Conservation (phyloP, 1,139 yeast genomes). For the Geotrichum macrosporum region DNA sequence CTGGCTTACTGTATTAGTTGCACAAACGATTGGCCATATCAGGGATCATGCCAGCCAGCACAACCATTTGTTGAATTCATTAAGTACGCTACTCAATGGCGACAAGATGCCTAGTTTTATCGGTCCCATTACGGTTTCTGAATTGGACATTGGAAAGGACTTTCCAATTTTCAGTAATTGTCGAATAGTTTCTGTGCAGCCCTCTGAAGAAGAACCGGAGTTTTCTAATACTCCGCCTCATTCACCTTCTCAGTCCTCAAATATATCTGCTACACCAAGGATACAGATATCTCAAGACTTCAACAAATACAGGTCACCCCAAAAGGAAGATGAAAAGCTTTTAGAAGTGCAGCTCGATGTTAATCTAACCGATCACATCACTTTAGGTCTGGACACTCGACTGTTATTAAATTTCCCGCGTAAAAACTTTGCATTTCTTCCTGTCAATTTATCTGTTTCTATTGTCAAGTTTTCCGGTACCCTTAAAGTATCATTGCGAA, state of each 20-base stretch:
- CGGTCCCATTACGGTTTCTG: slow-evolving; percentile 74
- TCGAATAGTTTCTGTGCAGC: slow-evolving; percentile 51
- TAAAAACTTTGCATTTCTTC: slow-evolving; percentile 72
- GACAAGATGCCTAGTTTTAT: slow-evolving; percentile 71
- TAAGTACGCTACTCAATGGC: slow-evolving; percentile 51
- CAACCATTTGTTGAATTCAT: slow-evolving; percentile 76
- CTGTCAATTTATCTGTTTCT: slow-evolving; percentile 78
- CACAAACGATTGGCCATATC: slow-evolving; percentile 82
- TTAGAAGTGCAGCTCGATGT: slow-evolving; percentile 89
- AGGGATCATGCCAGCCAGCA: slow-evolving; percentile 80
- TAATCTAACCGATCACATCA: slow-evolving; percentile 82
- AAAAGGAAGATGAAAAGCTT: slow-evolving; percentile 31
- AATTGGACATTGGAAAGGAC: slow-evolving; percentile 89
- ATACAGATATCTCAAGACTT: slow-evolving; percentile 5
- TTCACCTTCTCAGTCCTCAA: slow-evolving; percentile 27
- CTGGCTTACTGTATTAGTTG: slow-evolving; percentile 93
- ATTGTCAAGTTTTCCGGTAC: slow-evolving; percentile 93
- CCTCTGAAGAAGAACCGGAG: slow-evolving; percentile 13
- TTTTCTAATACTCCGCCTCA: slow-evolving; percentile 28
- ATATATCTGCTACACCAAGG: slow-evolving; percentile 7
- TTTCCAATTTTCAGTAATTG: slow-evolving; percentile 95
- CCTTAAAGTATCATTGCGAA: slow-evolving; percentile 62
- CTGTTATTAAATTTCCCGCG: slow-evolving; percentile 79
- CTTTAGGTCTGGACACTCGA: slow-evolving; percentile 83
- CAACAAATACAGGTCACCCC: background rate